A percentile compares a stretch with the other conserved stretches of the same genome.
These are phyloP conservation scores for Colletotrichum tamarilloi DNA, from an alignment of 2,329 filamentous ascomycete genomes.

Conservation along the genomic window DNA sequence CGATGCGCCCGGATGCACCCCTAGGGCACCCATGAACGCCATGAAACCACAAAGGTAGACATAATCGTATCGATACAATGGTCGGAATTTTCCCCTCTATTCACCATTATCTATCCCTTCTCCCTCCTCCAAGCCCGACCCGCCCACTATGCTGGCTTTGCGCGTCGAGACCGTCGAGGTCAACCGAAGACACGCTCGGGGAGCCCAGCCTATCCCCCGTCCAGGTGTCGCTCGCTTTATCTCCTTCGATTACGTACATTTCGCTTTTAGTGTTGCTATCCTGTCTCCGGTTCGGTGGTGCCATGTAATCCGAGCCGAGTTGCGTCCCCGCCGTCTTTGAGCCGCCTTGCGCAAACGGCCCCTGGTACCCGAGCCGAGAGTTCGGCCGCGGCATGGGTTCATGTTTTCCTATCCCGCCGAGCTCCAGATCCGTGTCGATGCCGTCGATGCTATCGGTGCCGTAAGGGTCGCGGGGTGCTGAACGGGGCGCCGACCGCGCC, in stretches of 20 bases:
- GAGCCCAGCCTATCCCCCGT: conserved; percentile 39
- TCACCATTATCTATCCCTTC: background rate
- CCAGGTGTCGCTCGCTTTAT: conserved; percentile 33
- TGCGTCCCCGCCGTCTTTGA: background rate
- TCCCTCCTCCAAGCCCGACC: conserved; percentile 29
- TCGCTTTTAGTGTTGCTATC: conserved; percentile 44
- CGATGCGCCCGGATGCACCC: background rate
- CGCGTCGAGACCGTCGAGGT: conserved; percentile 38
- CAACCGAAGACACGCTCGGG: conserved; percentile 39
- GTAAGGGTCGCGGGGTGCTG: conserved; percentile 43
- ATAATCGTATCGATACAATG: background rate
- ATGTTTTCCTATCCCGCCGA: conserved; percentile 7
- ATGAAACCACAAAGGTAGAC: background rate
- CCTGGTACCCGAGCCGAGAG: background rate
- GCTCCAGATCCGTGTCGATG: conserved; percentile 50
- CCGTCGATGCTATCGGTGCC: conserved; percentile 54
- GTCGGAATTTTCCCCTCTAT: background rate
- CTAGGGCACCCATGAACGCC: background rate
- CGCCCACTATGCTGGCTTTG: conserved; percentile 38
- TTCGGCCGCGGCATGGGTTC: conserved; percentile 2
- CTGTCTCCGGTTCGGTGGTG: background rate
- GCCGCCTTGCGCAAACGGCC: background rate
- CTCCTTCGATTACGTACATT: conserved; percentile 49
- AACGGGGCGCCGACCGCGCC: conserved; percentile 39
- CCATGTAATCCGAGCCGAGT: background rate